Base-by-base conservation (phyloP, 768 basidiomycete genomes). In the Hericium rajendrae region DNA sequence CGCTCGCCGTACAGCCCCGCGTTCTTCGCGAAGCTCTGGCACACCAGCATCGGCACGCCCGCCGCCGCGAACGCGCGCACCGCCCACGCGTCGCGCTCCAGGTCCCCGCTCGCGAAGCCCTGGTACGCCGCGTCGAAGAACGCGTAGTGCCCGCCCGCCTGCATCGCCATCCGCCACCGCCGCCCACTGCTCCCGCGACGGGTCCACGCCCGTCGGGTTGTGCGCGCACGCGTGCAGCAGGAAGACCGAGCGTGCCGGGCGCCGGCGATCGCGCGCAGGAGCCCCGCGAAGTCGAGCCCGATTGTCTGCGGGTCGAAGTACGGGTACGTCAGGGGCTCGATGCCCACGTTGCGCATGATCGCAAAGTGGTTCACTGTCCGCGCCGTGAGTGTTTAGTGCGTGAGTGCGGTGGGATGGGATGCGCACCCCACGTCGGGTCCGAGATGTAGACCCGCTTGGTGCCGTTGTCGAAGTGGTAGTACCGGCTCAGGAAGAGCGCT, bases 11-110 rank as follows among this genome's bases (percentile, higher is more conserved):
- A 98, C 69, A 98, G 68, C 18, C 94, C 95, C 26, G 93, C 93
- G 67, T 95, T 95, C 78, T 95, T 94, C 32, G 97, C 95, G 73
- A 97, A 99, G 69, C 91, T 94, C 88, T 97, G 91, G 76, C 94
- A 97, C 48, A 98, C 78, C 52, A 90, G 81, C 75, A 91, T 72
- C 53, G 88, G 83, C 59, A 93, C 84, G 55, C 76, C 80, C 57
- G 78, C 77, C 64, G 83, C 74, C 50, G 85, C 86, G 74, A 99
- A 98, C 73, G 89, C 79, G 63, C 92, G 77, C 62, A 97, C 89
- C 13, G 94, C 91, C 79, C 85, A 88, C 6, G 93, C 94, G 68
- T 99, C 97, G 64, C 83, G 81, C 68, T 94, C 86, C 66, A 97
- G 76, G 69, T 92, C 84, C 1, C 94, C 94, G 64, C 89, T 92